Evolutionary conservation across 1,284 basidiomycete genomes (phyloP), one percentile per base, ranked within the genome.

Genomic region (Takashimella tepidaria): DNA sequence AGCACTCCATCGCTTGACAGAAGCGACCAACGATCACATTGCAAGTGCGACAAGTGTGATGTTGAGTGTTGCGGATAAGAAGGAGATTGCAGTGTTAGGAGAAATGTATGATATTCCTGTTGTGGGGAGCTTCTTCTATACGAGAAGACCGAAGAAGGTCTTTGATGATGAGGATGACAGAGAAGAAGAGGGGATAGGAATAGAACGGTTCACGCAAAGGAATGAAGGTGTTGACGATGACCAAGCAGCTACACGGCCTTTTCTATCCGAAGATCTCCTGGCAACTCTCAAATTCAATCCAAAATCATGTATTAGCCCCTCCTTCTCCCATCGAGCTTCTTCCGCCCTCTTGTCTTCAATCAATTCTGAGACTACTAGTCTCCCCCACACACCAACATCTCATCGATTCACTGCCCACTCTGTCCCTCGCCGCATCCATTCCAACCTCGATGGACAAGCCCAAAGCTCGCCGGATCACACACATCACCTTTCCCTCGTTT

Each of bases 101-200:
- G 65, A 70, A 37, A 73, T 74, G 70, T 74, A 74, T 60, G 70
- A 70, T 56, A 67, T 74, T 12, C 67, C 68, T 4, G 54, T 66
- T 11, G 54, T 53, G 11, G 58, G 62, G 8, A 57, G 57, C 24
- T 59, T 56, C 43, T 53, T 64, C 24, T 59, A 61, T 40, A 49
- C 59, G 4, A 43, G 62, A 26, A 21, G 16, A 37, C 31, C 31
- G 16, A 8, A 8, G 16, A 37, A 16, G 16, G 8, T 16, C 8
- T 37, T 37, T 16, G 31, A 37, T 37, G 31, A 37, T 16, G 31
- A 37, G 31, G 31, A 8, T 37, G 31, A 16, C 16, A 16, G 16
- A 37, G 16, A 37, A 8, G 31, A 16, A 16, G 31, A 37, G 10
- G 31, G 8, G 10, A 16, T 16, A 37, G 31, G 31, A n/a, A n/a